These are phyloP conservation scores for Acrocalymma vagum DNA, from an alignment of 2,329 filamentous ascomycete species.

Conservation along the genomic window DNA sequence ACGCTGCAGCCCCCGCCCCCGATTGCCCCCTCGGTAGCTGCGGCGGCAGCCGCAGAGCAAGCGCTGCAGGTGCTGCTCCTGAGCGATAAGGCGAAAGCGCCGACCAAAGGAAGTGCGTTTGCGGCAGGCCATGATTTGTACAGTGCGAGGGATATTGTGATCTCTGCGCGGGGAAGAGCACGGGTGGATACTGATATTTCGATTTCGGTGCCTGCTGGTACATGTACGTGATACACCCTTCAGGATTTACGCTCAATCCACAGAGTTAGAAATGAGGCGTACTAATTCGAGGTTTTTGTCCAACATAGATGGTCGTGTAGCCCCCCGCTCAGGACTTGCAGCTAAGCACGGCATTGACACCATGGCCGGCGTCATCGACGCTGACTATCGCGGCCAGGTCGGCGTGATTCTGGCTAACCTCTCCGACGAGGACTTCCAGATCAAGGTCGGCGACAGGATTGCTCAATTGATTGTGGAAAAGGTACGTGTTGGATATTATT, in stretches of 20 bases:
- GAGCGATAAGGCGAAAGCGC: conserved; percentile 77
- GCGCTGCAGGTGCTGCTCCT: conserved; percentile 92
- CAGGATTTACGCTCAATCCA: too few relatives aligned
- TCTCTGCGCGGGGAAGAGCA: conserved; percentile 84
- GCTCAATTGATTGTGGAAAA: conserved; percentile 94
- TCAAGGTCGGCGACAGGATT: conserved; percentile 87
- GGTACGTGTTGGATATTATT: conserved; percentile 57
- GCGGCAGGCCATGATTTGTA: conserved; percentile 97
- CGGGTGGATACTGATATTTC: conserved; percentile 90
- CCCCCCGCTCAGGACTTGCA: conserved; percentile 89
- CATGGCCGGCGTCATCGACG: conserved; percentile 95
- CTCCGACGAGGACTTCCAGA: conserved; percentile 78
- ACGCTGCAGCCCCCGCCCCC: conserved; percentile 29
- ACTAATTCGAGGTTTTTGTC: not conserved
- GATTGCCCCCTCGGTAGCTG: conserved; percentile 31
- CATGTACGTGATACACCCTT: too few relatives aligned
- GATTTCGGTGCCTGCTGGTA: conserved; percentile 89
- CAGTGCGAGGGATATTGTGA: conserved; percentile 73
- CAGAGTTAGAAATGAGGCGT: not conserved
- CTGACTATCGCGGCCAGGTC: conserved; percentile 93
- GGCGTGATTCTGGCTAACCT: conserved; percentile 97
- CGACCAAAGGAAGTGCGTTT: conserved; percentile 87
- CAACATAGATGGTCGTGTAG: conserved; percentile 80
- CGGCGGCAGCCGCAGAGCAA: conserved; percentile 41
- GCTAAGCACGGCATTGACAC: conserved; percentile 96